Percentiles rank a stretch among this genome's conserved stretches.
Conservation (phyloP, 1,284 basidiomycete species). For the Anthracocystis setariae region DNA sequence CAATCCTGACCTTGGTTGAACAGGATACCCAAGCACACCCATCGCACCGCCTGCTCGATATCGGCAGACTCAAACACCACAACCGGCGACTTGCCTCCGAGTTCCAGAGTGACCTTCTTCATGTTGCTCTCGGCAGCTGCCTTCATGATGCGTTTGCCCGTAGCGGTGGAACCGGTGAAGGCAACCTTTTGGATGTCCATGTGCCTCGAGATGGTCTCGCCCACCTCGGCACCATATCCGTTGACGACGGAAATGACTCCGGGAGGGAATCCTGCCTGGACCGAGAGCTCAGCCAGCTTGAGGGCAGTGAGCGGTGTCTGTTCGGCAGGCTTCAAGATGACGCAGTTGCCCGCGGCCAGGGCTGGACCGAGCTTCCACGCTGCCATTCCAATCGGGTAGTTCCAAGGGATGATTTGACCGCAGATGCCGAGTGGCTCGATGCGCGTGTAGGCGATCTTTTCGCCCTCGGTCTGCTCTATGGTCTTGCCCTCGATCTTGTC, state of each 20-base stretch:
- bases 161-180: slow-evolving; percentile 74
- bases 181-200: slow-evolving; percentile 75
- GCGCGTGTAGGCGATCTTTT: slow-evolving; percentile 74
- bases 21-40: slow-evolving; percentile 82
- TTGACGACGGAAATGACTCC: slow-evolving; percentile 79
- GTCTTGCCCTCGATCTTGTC: slow-evolving; percentile 86
- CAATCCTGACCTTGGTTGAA: slow-evolving; percentile 74
- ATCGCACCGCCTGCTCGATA: slow-evolving; percentile 68
- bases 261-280: slow-evolving; percentile 82
- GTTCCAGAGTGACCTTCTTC: slow-evolving; percentile 81
- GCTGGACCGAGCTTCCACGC: slow-evolving; percentile 72
- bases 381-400: slow-evolving; percentile 74
- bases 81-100: slow-evolving; percentile 84
- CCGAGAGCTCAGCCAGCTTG: slow-evolving; percentile 77
- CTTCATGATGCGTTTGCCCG: slow-evolving; percentile 80
- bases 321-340: slow-evolving; percentile 76
- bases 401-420: slow-evolving; percentile 68
- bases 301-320: slow-evolving; percentile 75
- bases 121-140: slow-evolving; percentile 84
- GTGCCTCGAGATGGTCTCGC: slow-evolving; percentile 74
- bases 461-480: slow-evolving; percentile 80
- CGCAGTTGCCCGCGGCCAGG: slow-evolving; percentile 68
- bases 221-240: slow-evolving; percentile 83
- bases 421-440: slow-evolving; percentile 93
- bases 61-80: slow-evolving; percentile 76